A percentile compares a stretch with the other conserved stretches of the same genome.
phyloP scores from a whole-genome alignment of 1,284 basidiomycete genomes.

The Austropuccinia psidii region DNA sequence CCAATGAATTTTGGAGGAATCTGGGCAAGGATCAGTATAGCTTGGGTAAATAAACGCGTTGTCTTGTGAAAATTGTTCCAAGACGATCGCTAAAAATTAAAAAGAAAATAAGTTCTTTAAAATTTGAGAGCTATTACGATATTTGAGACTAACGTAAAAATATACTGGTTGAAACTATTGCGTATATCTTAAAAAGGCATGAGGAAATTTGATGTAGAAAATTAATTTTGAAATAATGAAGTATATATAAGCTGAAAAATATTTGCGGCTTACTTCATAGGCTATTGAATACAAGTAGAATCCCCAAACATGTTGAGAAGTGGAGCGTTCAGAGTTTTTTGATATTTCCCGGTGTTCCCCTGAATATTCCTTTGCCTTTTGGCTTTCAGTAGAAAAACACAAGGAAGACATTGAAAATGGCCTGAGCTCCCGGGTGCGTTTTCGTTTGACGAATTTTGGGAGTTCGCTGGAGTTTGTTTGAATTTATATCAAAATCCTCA shows the following conservation, averaged over 20 bases:
- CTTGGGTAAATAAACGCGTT: conserved; percentile 23
- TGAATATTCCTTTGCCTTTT: too few species aligned
- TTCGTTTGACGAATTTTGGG: too few species aligned
- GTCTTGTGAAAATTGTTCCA: conserved; percentile 23
- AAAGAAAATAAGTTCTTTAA: not conserved
- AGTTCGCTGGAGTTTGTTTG: too few species aligned
- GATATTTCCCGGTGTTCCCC: too few species aligned
- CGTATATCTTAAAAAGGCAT: not conserved
- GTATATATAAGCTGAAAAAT: not conserved
- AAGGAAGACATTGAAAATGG: too few species aligned
- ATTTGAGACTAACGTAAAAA: conserved; percentile 15
- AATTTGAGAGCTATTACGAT: not conserved
- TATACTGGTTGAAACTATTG: conserved; percentile 26
- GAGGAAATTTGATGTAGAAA: not conserved
- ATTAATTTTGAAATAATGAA: not conserved
- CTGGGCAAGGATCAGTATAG: conserved; percentile 5
- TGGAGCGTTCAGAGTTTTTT: not conserved
- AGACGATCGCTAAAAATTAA: conserved; percentile 4
- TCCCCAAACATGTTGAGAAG: conserved; percentile 2
- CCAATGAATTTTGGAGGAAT: not conserved
- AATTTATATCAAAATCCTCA: too few species aligned
- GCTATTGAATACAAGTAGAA: conserved; percentile 33
- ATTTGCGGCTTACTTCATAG: conserved; percentile 5
- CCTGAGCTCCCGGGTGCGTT: too few species aligned
- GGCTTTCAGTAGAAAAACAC: too few species aligned